These are phyloP conservation scores for Myrmaecium sp. DNA, from an alignment of 2,329 filamentous ascomycete species.

Conservation along the genomic window DNA sequence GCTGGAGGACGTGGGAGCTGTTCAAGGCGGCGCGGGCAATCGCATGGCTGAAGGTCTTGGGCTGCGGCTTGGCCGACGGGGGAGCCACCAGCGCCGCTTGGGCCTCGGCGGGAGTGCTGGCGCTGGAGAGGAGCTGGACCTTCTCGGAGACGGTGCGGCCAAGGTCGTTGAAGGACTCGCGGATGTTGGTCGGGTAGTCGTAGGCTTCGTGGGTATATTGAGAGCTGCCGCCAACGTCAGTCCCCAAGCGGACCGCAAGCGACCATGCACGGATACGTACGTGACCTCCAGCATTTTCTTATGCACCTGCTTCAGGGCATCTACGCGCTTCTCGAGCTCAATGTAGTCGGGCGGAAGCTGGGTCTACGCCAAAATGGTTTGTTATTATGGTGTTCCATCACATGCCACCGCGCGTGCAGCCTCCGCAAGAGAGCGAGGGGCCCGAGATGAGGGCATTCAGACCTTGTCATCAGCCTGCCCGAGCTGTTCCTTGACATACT, in stretches of 20 bases:
- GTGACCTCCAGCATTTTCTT: slow-evolving; percentile 95
- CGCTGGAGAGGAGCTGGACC: slow-evolving; percentile 74
- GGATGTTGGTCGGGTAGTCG: slow-evolving; percentile 95
- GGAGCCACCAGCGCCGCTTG: slow-evolving; percentile 86
- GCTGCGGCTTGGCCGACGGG: slow-evolving; percentile 81
- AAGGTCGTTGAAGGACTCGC: slow-evolving; percentile 92
- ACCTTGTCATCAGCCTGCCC: slow-evolving; percentile 92
- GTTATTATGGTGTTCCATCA: slow-evolving; percentile 9
- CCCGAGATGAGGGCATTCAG: slow-evolving; percentile 7
- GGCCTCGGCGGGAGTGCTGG: slow-evolving; percentile 74
- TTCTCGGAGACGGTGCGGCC: slow-evolving; percentile 94
- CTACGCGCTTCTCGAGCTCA: slow-evolving; percentile 94
- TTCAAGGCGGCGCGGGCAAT: slow-evolving; percentile 78
- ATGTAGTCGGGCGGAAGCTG: slow-evolving; percentile 95
- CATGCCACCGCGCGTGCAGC: slow-evolving; percentile 1
- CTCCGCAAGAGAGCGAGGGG: slow-evolving; percentile 1
- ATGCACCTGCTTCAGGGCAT: slow-evolving; percentile 92
- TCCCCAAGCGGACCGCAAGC: slow-evolving; percentile 1
- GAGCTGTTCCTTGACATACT: slow-evolving; percentile 96
- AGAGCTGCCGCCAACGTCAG: slow-evolving; percentile 38
- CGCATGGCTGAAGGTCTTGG: slow-evolving; percentile 96
- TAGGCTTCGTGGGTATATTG: slow-evolving; percentile 80
- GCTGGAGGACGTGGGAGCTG: slow-evolving; percentile 71
- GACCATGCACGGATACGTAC: slow-evolving; percentile 36
- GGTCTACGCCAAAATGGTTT: slow-evolving; percentile 41